A percentile compares a stretch with the other conserved stretches of the same genome.
Evolutionary conservation across 495 filamentous ascomycete genomes (phyloP).

Genomic region (Neurospora sp.): DNA sequence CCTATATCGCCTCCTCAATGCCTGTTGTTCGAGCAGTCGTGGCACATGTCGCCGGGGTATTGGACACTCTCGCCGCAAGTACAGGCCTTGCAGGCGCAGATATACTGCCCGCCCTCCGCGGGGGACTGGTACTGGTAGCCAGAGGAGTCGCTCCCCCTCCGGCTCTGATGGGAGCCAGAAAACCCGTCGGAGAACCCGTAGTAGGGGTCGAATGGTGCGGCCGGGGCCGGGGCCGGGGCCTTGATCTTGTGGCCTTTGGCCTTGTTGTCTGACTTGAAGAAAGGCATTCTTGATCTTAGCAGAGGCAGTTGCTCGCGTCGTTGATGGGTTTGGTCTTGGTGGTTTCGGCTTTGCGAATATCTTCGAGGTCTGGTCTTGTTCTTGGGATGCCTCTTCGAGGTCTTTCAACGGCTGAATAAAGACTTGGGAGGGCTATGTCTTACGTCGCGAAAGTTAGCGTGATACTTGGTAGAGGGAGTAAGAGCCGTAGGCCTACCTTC

Average conservation of each 20-base stretch:
- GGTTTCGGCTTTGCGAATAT: not conserved
- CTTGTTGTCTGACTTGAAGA: not conserved
- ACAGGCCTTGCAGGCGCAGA: constrained; percentile 3
- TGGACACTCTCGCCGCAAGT: not conserved
- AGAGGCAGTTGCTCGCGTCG: not conserved
- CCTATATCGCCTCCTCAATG: not conserved
- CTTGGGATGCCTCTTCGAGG: not conserved
- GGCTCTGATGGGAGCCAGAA: not conserved
- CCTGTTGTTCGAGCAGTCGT: not conserved
- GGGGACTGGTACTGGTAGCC: not conserved
- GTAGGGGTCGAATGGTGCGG: not conserved
- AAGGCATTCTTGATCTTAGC: not conserved
- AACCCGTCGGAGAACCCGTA: not conserved
- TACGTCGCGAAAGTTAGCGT: not conserved
- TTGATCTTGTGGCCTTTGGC: not conserved
- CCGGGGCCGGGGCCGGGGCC: not conserved
- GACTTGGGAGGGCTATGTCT: not conserved
- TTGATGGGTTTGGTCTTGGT: not conserved
- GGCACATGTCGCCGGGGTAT: not conserved
- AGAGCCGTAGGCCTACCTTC: not conserved
- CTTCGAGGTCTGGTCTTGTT: not conserved
- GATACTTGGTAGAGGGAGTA: not conserved
- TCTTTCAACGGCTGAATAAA: not conserved
- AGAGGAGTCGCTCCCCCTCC: not conserved
- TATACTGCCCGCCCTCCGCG: not conserved